Conservation (phyloP, 192 early-diverging fungal species). For the Entomortierella chlamydospora region DNA sequence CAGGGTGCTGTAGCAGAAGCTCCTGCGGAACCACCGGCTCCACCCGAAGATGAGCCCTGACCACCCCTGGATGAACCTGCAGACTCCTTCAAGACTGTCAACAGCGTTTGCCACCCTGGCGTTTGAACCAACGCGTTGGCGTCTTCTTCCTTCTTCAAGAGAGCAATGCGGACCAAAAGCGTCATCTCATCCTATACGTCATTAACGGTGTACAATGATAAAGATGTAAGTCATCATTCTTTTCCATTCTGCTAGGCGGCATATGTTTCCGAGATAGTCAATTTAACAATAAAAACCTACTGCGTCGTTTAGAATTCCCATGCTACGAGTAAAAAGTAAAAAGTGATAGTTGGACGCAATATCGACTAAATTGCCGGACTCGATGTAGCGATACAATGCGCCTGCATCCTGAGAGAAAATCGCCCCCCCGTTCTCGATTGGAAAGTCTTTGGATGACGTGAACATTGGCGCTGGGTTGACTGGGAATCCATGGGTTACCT, state of each 20-base stretch:
- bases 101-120: slow-evolving; percentile 78
- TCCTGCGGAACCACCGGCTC: slow-evolving; percentile 25
- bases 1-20: slow-evolving; percentile 52
- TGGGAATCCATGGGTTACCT: slow-evolving; percentile 92
- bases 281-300: slow-evolving; percentile 11
- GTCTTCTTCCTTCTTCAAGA: slow-evolving; percentile 42
- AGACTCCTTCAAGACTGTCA: slow-evolving; percentile 67
- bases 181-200: slow-evolving; percentile 62
- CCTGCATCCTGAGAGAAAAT: slow-evolving; percentile 68
- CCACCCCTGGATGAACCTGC: slow-evolving; percentile 48
- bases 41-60: slow-evolving; percentile 22
- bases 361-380: slow-evolving; percentile 56
- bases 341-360: slow-evolving; percentile 89
- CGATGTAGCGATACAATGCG: slow-evolving; percentile 67
- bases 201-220: not conserved
- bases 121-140: slow-evolving; percentile 54
- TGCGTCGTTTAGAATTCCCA: slow-evolving; percentile 70
- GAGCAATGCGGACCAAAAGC: slow-evolving; percentile 56
- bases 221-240: not conserved
- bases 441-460: slow-evolving; percentile 65
- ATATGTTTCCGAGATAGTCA: not conserved
- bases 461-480: slow-evolving; percentile 82
- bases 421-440: slow-evolving; percentile 83
- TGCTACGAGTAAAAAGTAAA: slow-evolving; percentile 74
- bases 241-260: not conserved